phyloP scores from a whole-genome alignment of 768 basidiomycete species.

The Postia placenta region DNA sequence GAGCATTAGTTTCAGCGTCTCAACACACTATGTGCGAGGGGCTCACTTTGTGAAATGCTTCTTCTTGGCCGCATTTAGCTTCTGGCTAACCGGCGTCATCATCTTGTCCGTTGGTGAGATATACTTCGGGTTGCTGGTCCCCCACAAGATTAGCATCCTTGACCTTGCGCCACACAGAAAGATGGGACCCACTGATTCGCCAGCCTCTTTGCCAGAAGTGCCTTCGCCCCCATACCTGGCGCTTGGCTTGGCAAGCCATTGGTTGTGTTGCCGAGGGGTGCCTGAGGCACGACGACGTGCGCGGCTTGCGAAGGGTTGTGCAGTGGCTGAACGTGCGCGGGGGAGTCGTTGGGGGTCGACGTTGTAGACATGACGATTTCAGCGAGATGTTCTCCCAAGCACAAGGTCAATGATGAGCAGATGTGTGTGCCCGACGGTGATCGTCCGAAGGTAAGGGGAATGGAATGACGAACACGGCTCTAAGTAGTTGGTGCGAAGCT shows the following conservation, averaged over 20 bases:
- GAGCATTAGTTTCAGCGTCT: neutral
- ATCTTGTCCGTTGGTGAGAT: slow-evolving; percentile 94
- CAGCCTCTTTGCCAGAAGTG: slow-evolving; percentile 89
- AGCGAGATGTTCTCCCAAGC: neutral
- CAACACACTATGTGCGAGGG: slow-evolving; percentile 1
- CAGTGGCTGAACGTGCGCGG: slow-evolving; percentile 69
- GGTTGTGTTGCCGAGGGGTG: slow-evolving; percentile 65
- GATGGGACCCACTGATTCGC: slow-evolving; percentile 72
- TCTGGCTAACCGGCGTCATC: slow-evolving; percentile 91
- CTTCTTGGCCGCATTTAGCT: slow-evolving; percentile 86
- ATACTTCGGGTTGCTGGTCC: slow-evolving; percentile 77
- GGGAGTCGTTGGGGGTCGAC: slow-evolving; percentile 62
- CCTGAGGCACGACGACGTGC: slow-evolving; percentile 70
- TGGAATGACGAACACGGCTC: slow-evolving; percentile 2
- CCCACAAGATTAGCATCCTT: too few species aligned
- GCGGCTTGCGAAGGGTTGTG: slow-evolving; percentile 84
- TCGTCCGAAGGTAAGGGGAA: neutral
- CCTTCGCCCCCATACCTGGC: slow-evolving; percentile 81
- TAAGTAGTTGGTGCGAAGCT: slow-evolving; percentile 4
- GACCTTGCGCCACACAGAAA: slow-evolving; percentile 7
- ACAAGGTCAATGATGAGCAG: neutral
- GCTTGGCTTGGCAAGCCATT: slow-evolving; percentile 47
- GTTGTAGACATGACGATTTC: slow-evolving; percentile 43
- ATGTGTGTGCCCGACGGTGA: too few species aligned
- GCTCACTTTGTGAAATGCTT: slow-evolving; percentile 87